phyloP scores from a whole-genome alignment of 805 yeast genomes.

The Candida ficus region DNA sequence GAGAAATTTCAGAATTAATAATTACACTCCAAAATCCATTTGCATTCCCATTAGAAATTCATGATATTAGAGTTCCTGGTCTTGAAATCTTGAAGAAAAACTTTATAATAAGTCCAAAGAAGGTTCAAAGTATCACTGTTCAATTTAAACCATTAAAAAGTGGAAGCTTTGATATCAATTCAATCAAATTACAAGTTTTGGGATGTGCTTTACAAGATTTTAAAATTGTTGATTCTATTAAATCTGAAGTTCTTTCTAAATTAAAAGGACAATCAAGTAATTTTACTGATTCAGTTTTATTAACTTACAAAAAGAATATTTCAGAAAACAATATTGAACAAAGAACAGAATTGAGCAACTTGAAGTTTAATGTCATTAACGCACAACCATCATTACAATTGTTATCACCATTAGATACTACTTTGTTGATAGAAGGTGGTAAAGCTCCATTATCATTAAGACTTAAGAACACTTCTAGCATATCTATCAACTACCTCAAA shows the following conservation, averaged over 20 bases:
- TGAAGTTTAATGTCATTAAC: conserved; percentile 32
- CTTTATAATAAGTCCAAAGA: conserved; percentile 33
- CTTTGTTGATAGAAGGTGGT: conserved; percentile 81
- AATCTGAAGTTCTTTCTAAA: conserved; percentile 21
- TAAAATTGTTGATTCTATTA: conserved; percentile 32
- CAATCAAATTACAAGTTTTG: conserved; percentile 45
- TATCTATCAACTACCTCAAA: conserved; percentile 49
- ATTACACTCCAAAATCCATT: conserved; percentile 74
- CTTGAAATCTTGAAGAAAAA: conserved; percentile 27
- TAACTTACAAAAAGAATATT: conserved; percentile 13
- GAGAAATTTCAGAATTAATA: conserved; percentile 55
- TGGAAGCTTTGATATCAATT: conserved; percentile 46
- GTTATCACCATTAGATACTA: conserved; percentile 43
- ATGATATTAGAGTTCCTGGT: conserved; percentile 37
- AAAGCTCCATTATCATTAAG: conserved; percentile 41
- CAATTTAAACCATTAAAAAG: conserved; percentile 42
- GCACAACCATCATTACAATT: conserved; percentile 60
- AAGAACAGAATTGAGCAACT: conserved; percentile 21
- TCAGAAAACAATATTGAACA: conserved; percentile 11
- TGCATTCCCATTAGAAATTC: conserved; percentile 62
- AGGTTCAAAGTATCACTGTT: conserved; percentile 35
- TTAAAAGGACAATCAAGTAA: conserved; percentile 16
- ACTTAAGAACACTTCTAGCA: conserved; percentile 54
- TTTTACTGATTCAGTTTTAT: neutral
- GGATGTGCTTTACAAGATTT: conserved; percentile 46